A percentile compares a stretch with the other conserved stretches of the same genome.
These are phyloP conservation scores for Wallacemonas collosoma DNA, from an alignment of 208 protist genomes.

Conservation along the genomic window DNA sequence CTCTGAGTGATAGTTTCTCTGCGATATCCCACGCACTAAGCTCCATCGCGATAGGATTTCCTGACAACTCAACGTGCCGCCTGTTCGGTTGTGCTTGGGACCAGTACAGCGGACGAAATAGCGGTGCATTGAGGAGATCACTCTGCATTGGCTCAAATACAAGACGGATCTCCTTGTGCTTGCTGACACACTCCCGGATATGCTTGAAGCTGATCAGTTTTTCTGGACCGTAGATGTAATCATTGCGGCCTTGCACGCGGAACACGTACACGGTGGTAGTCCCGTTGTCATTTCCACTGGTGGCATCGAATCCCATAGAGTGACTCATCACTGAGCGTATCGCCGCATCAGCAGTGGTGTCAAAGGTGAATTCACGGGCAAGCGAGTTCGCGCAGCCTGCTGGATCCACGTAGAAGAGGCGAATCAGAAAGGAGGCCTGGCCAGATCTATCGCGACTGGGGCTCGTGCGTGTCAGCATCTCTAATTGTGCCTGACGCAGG, in stretches of 20 bases:
- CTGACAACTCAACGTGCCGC: slow-evolving; percentile 24
- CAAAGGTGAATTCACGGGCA: slow-evolving; percentile 49
- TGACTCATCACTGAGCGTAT: slow-evolving; percentile 40
- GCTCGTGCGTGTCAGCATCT: slow-evolving; percentile 40
- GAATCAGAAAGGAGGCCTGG: slow-evolving; percentile 28
- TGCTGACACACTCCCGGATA: slow-evolving; percentile 56
- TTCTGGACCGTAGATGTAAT: slow-evolving; percentile 63
- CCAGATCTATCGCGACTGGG: slow-evolving; percentile 16
- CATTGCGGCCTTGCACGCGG: slow-evolving; percentile 54
- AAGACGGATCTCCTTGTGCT: slow-evolving; percentile 50
- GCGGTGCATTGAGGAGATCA: slow-evolving; percentile 31
- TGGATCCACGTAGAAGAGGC: slow-evolving; percentile 53
- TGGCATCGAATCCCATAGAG: slow-evolving; percentile 27
- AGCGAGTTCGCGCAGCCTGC: slow-evolving; percentile 46
- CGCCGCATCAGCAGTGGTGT: slow-evolving; percentile 47
- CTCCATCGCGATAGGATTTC: slow-evolving; percentile 23
- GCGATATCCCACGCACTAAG: slow-evolving; percentile 56
- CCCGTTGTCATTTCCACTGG: slow-evolving; percentile 25
- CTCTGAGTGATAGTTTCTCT: slow-evolving; percentile 32
- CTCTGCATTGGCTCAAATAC: slow-evolving; percentile 41
- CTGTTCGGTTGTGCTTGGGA: slow-evolving; percentile 30
- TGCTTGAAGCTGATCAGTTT: slow-evolving; percentile 59
- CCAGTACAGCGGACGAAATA: slow-evolving; percentile 49
- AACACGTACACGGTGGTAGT: slow-evolving; percentile 45
- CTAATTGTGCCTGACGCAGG: slow-evolving; percentile 40